These are phyloP conservation scores for Emergomyces orientalis DNA, from an alignment of 2,329 filamentous ascomycete genomes.

Conservation along the genomic window DNA sequence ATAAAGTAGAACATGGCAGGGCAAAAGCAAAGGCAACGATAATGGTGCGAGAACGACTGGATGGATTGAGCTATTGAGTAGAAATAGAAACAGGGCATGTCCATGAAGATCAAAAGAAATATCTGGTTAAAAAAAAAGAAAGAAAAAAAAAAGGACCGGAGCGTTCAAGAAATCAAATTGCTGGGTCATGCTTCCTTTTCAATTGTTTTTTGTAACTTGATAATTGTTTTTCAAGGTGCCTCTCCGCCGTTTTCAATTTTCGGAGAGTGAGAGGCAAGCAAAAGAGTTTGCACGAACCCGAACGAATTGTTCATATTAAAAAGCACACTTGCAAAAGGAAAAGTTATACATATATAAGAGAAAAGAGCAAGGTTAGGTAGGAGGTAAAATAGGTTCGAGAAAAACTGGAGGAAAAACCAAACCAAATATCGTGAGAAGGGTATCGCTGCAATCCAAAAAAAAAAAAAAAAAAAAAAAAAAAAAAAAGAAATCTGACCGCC, in stretches of 20 bases:
- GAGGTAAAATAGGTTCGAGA: neutral
- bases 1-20: neutral
- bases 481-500: neutral
- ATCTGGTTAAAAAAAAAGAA: neutral
- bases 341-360: neutral
- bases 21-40: neutral
- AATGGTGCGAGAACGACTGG: neutral
- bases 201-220: too few relatives aligned
- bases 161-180: neutral
- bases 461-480: neutral
- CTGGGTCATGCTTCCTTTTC: neutral
- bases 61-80: neutral
- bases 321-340: neutral
- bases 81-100: neutral
- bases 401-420: neutral
- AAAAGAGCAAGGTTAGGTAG: neutral
- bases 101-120: neutral
- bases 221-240: neutral
- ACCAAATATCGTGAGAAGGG: neutral
- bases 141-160: neutral
- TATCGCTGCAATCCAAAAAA: conserved; percentile 2
- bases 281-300: neutral
- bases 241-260: neutral
- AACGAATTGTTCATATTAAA: neutral
- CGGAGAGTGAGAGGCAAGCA: neutral